Percentiles rank a stretch among this genome's conserved stretches.
These are phyloP conservation scores for Naganishia kalamii DNA, from an alignment of 768 basidiomycete genomes.

Conservation along the genomic window DNA sequence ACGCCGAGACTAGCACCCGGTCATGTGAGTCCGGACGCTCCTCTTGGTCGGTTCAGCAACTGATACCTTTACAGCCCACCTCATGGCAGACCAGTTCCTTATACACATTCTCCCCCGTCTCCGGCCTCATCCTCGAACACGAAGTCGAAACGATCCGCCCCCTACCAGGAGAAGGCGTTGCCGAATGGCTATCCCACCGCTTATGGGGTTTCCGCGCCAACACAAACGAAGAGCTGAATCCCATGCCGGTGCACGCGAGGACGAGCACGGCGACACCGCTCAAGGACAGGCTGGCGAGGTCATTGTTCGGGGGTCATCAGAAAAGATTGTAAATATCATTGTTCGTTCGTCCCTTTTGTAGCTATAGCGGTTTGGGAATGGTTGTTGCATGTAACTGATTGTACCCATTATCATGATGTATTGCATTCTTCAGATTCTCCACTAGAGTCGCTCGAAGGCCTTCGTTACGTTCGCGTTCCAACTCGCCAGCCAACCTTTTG, in stretches of 20 bases:
- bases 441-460: too few species aligned
- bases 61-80: conserved; percentile 28
- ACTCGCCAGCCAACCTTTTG: too few species aligned
- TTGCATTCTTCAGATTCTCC: conserved; percentile 1
- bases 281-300: conserved; percentile 1
- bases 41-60: background rate
- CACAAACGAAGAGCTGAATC: background rate
- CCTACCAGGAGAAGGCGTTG: conserved; percentile 43
- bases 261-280: background rate
- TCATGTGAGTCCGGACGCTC: conserved; percentile 26
- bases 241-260: conserved; percentile 9
- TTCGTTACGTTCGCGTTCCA: background rate
- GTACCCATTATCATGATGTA: background rate
- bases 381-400: conserved; percentile 5
- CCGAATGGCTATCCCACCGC: conserved; percentile 39
- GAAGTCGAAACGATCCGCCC: conserved; percentile 46
- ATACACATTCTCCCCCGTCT: conserved; percentile 43
- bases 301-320: background rate
- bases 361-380: background rate
- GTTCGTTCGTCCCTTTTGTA: background rate
- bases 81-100: conserved; percentile 44
- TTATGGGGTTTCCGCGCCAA: conserved; percentile 31
- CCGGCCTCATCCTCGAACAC: conserved; percentile 40
- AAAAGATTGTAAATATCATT: conserved; percentile 10
- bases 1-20: conserved; percentile 28